Conservation (phyloP, 2,329 filamentous ascomycete genomes). For the Aureobasidium sp. region DNA sequence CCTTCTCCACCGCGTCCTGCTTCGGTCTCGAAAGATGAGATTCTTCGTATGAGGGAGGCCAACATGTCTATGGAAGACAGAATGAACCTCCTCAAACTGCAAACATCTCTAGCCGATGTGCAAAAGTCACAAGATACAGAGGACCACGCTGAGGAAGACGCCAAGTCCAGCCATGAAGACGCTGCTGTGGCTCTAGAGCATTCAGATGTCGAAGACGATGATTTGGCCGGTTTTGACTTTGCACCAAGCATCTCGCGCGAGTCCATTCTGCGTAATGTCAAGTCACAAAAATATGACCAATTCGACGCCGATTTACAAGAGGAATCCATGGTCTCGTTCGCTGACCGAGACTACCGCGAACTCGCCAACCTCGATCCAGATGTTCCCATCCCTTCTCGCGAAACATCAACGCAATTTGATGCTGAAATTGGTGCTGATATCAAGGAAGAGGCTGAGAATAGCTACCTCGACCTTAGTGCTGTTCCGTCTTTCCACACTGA, state of each 20-base stretch:
- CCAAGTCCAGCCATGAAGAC: slow-evolving; percentile 19
- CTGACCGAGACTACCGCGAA: slow-evolving; percentile 39
- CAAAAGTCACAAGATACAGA: not conserved
- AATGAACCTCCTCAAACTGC: slow-evolving; percentile 69
- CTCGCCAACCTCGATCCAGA: slow-evolving; percentile 68
- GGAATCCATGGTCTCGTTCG: slow-evolving; percentile 55
- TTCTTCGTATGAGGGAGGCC: slow-evolving; percentile 65
- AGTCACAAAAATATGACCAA: slow-evolving; percentile 52
- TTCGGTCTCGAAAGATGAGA: slow-evolving; percentile 65
- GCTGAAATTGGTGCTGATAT: slow-evolving; percentile 57
- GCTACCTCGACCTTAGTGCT: slow-evolving; percentile 57
- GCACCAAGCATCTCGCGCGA: slow-evolving; percentile 82
- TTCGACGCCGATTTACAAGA: slow-evolving; percentile 30
- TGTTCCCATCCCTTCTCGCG: slow-evolving; percentile 79
- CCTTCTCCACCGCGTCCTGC: slow-evolving; percentile 66
- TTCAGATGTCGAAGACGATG: slow-evolving; percentile 24
- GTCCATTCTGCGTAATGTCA: slow-evolving; percentile 83
- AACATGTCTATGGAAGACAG: slow-evolving; percentile 78
- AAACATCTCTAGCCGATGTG: slow-evolving; percentile 16
- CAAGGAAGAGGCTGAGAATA: slow-evolving; percentile 52
- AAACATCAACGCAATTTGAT: slow-evolving; percentile 56
- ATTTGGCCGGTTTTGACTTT: slow-evolving; percentile 29
- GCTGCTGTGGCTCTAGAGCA: slow-evolving; percentile 27
- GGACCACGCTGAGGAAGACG: slow-evolving; percentile 20
- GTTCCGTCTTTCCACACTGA: slow-evolving; percentile 43